phyloP scores from a whole-genome alignment of 805 yeast genomes.

The Lachancea meyersii region DNA sequence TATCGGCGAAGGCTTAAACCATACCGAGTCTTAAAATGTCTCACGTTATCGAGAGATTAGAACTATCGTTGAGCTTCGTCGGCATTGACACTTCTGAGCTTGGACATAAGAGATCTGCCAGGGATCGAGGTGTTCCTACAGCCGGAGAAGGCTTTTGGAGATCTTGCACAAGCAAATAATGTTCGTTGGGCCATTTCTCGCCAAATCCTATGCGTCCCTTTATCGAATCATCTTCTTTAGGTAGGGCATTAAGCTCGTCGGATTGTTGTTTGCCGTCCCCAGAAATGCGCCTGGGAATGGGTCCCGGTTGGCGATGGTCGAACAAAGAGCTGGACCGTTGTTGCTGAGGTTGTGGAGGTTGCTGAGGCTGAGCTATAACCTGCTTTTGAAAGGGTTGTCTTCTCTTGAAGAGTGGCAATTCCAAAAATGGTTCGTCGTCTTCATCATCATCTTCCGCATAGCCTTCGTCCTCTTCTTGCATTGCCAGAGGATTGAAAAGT shows the following conservation, averaged over 20 bases:
- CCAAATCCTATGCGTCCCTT: neutral
- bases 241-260: neutral
- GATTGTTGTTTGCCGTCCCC: neutral
- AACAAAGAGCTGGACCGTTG: slow-evolving; percentile 6
- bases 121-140: slow-evolving; percentile 24
- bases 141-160: slow-evolving; percentile 6
- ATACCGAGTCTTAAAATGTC: too few species aligned
- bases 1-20: too few species aligned
- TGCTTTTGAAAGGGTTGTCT: neutral
- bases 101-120: slow-evolving; percentile 19
- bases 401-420: slow-evolving; percentile 19
- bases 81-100: neutral
- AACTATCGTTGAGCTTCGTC: neutral
- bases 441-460: slow-evolving; percentile 31
- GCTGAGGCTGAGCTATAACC: neutral
- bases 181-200: slow-evolving; percentile 5
- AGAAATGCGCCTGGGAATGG: neutral
- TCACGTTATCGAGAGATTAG: neutral
- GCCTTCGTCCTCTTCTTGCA: slow-evolving; percentile 23
- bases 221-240: neutral
- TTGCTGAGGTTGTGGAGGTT: neutral
- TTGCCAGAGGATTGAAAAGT: slow-evolving; percentile 5
- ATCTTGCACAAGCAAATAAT: slow-evolving; percentile 7
- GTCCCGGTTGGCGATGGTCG: slow-evolving; percentile 4
- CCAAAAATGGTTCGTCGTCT: slow-evolving; percentile 21